Base-by-base conservation (phyloP, 2,329 filamentous ascomycete genomes). In the Colletotrichum australisinense region DNA sequence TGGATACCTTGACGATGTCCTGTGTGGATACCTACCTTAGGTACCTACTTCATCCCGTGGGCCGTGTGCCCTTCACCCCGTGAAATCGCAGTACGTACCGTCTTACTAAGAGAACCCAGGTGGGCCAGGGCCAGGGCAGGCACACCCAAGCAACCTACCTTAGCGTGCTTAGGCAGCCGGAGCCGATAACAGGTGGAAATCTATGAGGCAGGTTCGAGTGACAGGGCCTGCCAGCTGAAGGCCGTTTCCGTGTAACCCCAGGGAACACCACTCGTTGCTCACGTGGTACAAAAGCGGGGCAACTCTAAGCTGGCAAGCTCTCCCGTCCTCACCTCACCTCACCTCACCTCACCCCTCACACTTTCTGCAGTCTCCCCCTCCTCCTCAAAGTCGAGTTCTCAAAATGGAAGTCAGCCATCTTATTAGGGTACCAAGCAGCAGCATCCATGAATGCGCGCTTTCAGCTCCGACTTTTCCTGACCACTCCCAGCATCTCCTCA, bases 231-330 rank as follows among this genome's bases (percentile, higher is more conserved):
- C 12, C 28, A 63, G 22, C 28, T 16, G 30, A 19, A 30, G 42
- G 42, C 46, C 60, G 60, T 63, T 63, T 63, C 60, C 46, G 60
- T 63, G 46, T 63, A 53, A 63, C 60, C 22, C 1, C n/a, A 42
- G 24, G 8, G 28, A 30, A 1, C 32, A 42, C 38, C 32, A 30
- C n/a, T 46, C 42, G 5, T 5, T 16, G 35, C 32, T 32, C 59
- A 63, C 38, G 38, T 52, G 42, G 42, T 46, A n/a, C 58, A 35
- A 60, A 35, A 30, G n/a, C 32, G 57, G 57, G 32, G 1, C 32
- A n/a, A 8, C n/a, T 42, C n/a, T 35, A 24, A 7, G 57, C 19
- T 59, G 22, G n/a, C 35, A 42, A 32, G 12, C 55, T 32, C 55
- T n/a, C 24, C 12, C 16, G 22, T 6, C 12, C 53, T 19, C 26